phyloP scores from a whole-genome alignment of 148 eudicot genomes.

The Cornus suecica region DNA sequence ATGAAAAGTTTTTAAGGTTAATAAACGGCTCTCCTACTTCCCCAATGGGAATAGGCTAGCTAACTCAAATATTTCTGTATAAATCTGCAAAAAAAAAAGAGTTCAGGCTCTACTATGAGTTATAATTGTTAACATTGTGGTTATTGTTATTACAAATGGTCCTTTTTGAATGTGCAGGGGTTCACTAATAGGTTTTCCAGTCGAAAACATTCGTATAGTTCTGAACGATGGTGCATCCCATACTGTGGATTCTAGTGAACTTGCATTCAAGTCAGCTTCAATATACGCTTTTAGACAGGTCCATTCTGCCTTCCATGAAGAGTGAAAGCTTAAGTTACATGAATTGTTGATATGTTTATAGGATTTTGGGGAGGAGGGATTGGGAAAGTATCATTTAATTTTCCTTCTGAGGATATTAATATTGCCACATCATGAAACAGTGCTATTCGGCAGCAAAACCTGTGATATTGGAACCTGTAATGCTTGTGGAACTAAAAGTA shows the following conservation, averaged over 20 bases:
- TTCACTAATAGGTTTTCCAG: slow-evolving; percentile 92
- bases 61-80: too few species aligned
- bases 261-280: slow-evolving; percentile 91
- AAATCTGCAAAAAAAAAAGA: too few species aligned
- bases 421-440: slow-evolving; percentile 33
- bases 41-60: too few species aligned
- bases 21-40: too few species aligned
- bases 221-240: slow-evolving; percentile 97
- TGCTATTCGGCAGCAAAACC: slow-evolving; percentile 85
- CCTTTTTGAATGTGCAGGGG: slow-evolving; percentile 52
- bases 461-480: slow-evolving; percentile 87
- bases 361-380: background rate
- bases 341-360: background rate
- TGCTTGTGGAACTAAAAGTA: slow-evolving; percentile 91
- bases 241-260: slow-evolving; percentile 99
- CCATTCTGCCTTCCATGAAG: slow-evolving; percentile 9
- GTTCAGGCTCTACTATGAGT: background rate
- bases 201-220: slow-evolving; percentile 71
- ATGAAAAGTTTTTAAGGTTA: too few species aligned
- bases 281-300: slow-evolving; percentile 99
- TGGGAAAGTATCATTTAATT: background rate
- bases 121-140: background rate
- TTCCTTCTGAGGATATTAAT: background rate
- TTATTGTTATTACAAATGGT: slow-evolving; percentile 9
- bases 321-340: background rate